A percentile compares a stretch with the other conserved stretches of the same genome.
Conservation (phyloP, 108 stramenopile species). For the Skeletonema grethae region DNA sequence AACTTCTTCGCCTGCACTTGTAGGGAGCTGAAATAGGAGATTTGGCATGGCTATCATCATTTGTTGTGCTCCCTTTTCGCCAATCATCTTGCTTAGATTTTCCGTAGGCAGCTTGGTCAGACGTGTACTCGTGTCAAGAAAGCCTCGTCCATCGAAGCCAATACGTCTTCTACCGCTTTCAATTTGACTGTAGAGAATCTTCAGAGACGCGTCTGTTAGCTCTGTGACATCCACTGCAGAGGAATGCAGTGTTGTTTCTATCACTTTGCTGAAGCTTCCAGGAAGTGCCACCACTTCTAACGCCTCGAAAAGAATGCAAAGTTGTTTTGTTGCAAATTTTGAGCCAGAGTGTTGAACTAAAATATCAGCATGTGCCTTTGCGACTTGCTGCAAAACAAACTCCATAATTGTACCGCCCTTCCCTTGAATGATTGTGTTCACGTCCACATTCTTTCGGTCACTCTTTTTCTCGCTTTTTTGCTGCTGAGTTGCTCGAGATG, state of each 20-base stretch:
- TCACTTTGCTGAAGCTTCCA: constrained; percentile 33
- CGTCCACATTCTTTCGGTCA: not conserved
- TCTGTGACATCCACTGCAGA: constrained; percentile 10
- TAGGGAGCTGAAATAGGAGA: constrained; percentile 53
- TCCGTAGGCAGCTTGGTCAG: constrained; percentile 49
- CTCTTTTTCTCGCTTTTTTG: constrained; percentile 2
- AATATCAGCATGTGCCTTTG: constrained; percentile 9
- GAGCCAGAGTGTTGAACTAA: not conserved
- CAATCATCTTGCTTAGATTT: constrained; percentile 31
- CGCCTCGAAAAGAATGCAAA: constrained; percentile 18
- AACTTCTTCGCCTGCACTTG: constrained; percentile 50
- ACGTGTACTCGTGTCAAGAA: constrained; percentile 53
- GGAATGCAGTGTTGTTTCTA: constrained; percentile 31
- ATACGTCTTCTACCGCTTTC: constrained; percentile 58
- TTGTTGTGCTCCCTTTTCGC: constrained; percentile 21
- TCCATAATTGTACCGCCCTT: constrained; percentile 46
- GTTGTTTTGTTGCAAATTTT: constrained; percentile 5
- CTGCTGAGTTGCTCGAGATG: not conserved
- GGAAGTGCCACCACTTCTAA: constrained; percentile 29
- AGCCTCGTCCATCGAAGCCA: constrained; percentile 74
- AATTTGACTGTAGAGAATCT: constrained; percentile 65
- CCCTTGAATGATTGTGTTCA: constrained; percentile 22
- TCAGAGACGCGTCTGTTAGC: constrained; percentile 48
- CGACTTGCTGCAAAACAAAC: constrained; percentile 37
- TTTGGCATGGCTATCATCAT: constrained; percentile 50